phyloP scores from a whole-genome alignment of 257 asterid genomes.

The Prunella vulgaris region DNA sequence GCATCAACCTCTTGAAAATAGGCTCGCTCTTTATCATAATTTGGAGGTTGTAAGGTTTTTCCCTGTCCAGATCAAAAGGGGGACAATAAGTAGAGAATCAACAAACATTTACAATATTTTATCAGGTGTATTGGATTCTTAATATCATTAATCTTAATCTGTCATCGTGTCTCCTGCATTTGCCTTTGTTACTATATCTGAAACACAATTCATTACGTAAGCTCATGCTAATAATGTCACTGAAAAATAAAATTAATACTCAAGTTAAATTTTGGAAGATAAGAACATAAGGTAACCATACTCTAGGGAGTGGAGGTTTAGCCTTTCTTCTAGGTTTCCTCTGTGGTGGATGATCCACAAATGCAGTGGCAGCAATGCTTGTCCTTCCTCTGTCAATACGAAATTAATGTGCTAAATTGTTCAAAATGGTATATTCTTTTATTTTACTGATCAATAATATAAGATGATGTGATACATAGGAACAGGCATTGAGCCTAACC shows the following conservation, averaged over 20 bases:
- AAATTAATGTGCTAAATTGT: constrained; percentile 9
- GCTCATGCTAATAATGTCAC: background rate
- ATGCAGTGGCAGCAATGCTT: constrained; percentile 69
- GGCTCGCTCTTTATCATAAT: constrained; percentile 62
- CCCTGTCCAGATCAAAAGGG: constrained; percentile 42
- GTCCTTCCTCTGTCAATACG: constrained; percentile 77
- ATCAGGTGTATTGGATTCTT: background rate
- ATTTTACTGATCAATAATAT: background rate
- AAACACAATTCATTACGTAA: background rate
- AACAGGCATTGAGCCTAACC: constrained; percentile 2
- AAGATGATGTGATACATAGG: background rate
- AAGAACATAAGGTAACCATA: constrained; percentile 28
- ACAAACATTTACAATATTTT: background rate
- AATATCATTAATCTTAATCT: background rate
- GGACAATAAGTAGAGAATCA: constrained; percentile 7
- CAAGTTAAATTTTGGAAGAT: background rate
- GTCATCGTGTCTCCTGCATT: constrained; percentile 1
- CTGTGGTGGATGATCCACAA: constrained; percentile 41
- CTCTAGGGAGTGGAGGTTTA: constrained; percentile 87
- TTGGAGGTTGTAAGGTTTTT: constrained; percentile 46
- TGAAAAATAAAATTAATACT: background rate
- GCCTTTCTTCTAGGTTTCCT: constrained; percentile 58
- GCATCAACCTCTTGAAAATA: constrained; percentile 92
- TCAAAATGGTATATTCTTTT: background rate
- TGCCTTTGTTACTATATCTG: constrained; percentile 4